Evolutionary conservation across 2,329 filamentous ascomycete genomes (phyloP).

Genomic region (Microcera coccophila): DNA sequence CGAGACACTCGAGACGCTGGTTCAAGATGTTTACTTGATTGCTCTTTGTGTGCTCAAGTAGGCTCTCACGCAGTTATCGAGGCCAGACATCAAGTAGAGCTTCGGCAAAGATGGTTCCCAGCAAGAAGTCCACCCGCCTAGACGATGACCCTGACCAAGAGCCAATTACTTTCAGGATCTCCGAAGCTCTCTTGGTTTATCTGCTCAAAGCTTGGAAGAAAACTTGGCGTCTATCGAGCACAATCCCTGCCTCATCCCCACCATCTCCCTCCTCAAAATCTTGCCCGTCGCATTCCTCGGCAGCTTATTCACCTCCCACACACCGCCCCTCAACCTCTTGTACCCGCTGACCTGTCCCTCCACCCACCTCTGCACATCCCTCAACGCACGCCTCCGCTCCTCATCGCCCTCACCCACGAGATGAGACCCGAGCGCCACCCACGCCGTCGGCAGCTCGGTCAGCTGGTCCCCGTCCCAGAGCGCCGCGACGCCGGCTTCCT

Average conservation of each 20-base stretch:
- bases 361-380: constrained; percentile 29
- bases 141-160: too few species aligned
- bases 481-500: constrained; percentile 34
- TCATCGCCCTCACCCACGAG: constrained; percentile 8
- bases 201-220: constrained; percentile 34
- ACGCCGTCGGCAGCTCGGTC: constrained; percentile 38
- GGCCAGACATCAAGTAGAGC: too few species aligned
- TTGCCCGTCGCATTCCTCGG: constrained; percentile 38
- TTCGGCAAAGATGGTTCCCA: too few species aligned
- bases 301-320: constrained; percentile 31
- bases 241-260: constrained; percentile 28
- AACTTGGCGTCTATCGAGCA: constrained; percentile 27
- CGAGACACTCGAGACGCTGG: too few species aligned
- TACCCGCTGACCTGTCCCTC: constrained; percentile 38
- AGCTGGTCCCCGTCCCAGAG: constrained; percentile 36
- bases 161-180: constrained; percentile 36
- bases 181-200: constrained; percentile 40
- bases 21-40: too few species aligned
- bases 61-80: too few species aligned
- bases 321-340: constrained; percentile 38
- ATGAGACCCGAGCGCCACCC: constrained; percentile 32
- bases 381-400: constrained; percentile 20
- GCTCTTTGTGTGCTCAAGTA: too few species aligned
- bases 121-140: too few species aligned
- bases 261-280: constrained; percentile 33